Evolutionary conservation across 441 rosid genomes (phyloP), one percentile per base, ranked within the genome.

Genomic region (Cnidoscolus chayamansa): DNA sequence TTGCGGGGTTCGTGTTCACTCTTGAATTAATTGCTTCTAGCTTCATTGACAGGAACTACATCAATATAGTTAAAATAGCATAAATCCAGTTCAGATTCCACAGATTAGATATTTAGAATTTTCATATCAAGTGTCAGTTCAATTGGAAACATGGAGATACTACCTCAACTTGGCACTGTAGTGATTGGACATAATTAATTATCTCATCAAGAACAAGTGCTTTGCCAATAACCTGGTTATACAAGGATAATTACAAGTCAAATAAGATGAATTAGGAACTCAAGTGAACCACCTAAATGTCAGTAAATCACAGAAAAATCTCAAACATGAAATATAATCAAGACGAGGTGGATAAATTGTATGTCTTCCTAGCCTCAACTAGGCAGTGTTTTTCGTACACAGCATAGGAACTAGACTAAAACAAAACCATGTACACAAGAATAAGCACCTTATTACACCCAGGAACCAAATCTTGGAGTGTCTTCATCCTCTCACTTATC

Each of bases 121-220:
- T 57, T 58, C 37, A 56, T 59, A 16, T 55, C 20, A 56, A 43
- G 59, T 9, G 63, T 25, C 35, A 37, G 30, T 63, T 7, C 30
- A 61, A 20, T 57, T 13, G 15, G 25, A 68, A 55, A 61, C 68
- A 51, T 19, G 40, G 7, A 49, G 35, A 63, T 35, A 65, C 67
- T 73, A 91, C 97, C 96, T 93, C 96, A 55, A 93, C 98, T 74
- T 93, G 98, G 72, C 75, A 80, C 49, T 93, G 94, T 49, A 93
- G 76, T 2, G 98, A 89, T 68, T 91, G 94, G 75, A 91, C 83
- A 76, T 93, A 93, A 85, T 93, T 93, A 70, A 93, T 91, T 40
- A 93, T 93, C 86, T 93, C 97, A 80, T 93, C 97, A 56, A 90
- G 84, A 50, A 90, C 95, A 59, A 89, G 89, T 4, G 97, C 98